Conservation (phyloP, 1,139 yeast genomes). For the Kodamaea arcana region DNA sequence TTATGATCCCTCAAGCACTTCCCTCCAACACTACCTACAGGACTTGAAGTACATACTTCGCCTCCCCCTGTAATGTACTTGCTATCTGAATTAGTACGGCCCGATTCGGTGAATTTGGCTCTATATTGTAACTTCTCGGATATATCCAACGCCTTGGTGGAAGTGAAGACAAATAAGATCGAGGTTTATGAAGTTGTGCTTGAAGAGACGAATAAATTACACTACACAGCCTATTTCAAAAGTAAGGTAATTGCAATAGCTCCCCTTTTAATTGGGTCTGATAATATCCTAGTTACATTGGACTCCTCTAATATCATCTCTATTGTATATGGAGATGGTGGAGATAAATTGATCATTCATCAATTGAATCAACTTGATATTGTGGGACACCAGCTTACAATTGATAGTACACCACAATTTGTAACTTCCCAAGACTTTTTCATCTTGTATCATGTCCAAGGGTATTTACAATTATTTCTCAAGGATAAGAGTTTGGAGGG, state of each 20-base stretch:
- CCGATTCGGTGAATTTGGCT: slow-evolving; percentile 15
- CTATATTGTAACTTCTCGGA: slow-evolving; percentile 12
- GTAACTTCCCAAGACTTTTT: slow-evolving; percentile 19
- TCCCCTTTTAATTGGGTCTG: slow-evolving; percentile 4
- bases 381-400: slow-evolving; percentile 25
- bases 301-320: slow-evolving; percentile 9
- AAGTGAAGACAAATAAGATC: slow-evolving; percentile 16
- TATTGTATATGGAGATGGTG: slow-evolving; percentile 4
- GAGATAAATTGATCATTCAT: slow-evolving; percentile 3
- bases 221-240: slow-evolving; percentile 2
- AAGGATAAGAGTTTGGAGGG: slow-evolving; percentile 8
- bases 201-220: background rate
- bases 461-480: slow-evolving; percentile 22
- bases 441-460: slow-evolving; percentile 28
- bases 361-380: slow-evolving; percentile 17
- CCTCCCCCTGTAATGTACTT: slow-evolving; percentile 7
- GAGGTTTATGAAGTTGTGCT: slow-evolving; percentile 14
- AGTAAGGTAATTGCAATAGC: slow-evolving; percentile 7
- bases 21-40: too few relatives aligned
- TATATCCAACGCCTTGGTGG: slow-evolving; percentile 14
- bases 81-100: slow-evolving; percentile 17
- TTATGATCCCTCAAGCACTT: too few relatives aligned
- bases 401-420: slow-evolving; percentile 23
- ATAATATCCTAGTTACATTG: slow-evolving; percentile 14
- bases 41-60: too few relatives aligned